Evolutionary conservation across 805 yeast species (phyloP).

Genomic region (Cyberlindnera saturnus): DNA sequence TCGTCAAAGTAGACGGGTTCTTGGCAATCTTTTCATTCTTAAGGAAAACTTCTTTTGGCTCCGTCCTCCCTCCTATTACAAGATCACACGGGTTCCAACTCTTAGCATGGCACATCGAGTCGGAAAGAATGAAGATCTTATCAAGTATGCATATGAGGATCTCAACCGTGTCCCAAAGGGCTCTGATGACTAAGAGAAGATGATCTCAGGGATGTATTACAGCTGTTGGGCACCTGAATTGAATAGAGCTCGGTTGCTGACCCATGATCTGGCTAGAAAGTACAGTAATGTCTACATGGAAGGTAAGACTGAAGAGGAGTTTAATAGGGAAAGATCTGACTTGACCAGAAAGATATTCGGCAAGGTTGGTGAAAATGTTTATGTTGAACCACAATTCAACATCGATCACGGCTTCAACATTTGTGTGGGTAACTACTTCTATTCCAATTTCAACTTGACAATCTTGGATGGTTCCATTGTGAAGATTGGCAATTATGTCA

Average conservation of each 20-base stretch:
- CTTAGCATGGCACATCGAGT: conserved; percentile 22
- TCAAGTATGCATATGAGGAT: conserved; percentile 18
- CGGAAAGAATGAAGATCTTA: conserved; percentile 20
- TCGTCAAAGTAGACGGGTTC: no score
- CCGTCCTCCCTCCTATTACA: no score
- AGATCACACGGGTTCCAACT: no score
- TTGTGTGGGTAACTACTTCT: conserved; percentile 51
- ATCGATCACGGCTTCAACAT: conserved; percentile 67
- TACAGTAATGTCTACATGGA: conserved; percentile 23
- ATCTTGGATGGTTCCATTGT: conserved; percentile 58
- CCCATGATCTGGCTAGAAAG: conserved; percentile 24
- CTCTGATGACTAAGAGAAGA: conserved; percentile 41
- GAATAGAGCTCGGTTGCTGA: conserved; percentile 19
- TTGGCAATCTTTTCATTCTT: no score
- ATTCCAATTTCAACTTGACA: conserved; percentile 48
- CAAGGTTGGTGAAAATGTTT: conserved; percentile 25
- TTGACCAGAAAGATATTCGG: conserved; percentile 43
- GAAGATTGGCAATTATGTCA: conserved; percentile 51
- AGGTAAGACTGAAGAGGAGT: conserved; percentile 25
- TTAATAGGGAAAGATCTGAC: conserved; percentile 31
- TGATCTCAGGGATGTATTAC: conserved; percentile 49
- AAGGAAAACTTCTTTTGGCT: no score
- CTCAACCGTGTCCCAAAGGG: conserved; percentile 17
- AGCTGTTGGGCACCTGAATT: conserved; percentile 26
- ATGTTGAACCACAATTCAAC: conserved; percentile 52